phyloP scores from a whole-genome alignment of 495 filamentous ascomycete genomes.

The Hypoxylon fuscum region DNA sequence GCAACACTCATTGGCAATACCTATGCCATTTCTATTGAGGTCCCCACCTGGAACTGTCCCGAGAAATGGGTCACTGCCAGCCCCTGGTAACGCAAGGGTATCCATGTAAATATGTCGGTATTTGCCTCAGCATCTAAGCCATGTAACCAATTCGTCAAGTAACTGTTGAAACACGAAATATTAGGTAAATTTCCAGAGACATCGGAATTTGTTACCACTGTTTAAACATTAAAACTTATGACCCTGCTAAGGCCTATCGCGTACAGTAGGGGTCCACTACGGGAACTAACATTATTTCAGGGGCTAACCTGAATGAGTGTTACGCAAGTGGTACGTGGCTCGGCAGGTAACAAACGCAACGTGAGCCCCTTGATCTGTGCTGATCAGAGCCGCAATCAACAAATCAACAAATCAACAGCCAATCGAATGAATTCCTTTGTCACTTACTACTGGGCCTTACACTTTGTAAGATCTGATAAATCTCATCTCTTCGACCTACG shows the following conservation, averaged over 20 bases:
- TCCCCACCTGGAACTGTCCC: neutral
- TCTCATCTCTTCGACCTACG: no score
- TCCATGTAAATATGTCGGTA: neutral
- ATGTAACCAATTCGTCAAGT: no score
- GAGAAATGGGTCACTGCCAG: neutral
- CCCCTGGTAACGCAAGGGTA: neutral
- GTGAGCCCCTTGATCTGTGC: neutral
- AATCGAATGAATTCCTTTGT: no score
- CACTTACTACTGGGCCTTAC: no score
- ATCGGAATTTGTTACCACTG: neutral
- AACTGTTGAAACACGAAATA: no score
- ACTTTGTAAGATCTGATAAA: no score
- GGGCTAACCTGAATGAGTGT: slow-evolving; percentile 10
- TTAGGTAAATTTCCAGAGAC: neutral
- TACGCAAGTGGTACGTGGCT: slow-evolving; percentile 27
- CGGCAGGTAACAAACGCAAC: slow-evolving; percentile 6
- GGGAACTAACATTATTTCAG: slow-evolving; percentile 11
- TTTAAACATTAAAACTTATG: neutral
- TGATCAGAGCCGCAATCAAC: no score
- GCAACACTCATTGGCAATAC: neutral
- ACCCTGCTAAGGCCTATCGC: neutral
- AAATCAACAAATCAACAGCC: no score
- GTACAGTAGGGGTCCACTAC: slow-evolving; percentile 5
- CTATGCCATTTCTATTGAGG: neutral
- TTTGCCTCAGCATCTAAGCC: no score